Base-by-base conservation (phyloP, 2,329 filamentous ascomycete genomes). In the Colletotrichum sp. region DNA sequence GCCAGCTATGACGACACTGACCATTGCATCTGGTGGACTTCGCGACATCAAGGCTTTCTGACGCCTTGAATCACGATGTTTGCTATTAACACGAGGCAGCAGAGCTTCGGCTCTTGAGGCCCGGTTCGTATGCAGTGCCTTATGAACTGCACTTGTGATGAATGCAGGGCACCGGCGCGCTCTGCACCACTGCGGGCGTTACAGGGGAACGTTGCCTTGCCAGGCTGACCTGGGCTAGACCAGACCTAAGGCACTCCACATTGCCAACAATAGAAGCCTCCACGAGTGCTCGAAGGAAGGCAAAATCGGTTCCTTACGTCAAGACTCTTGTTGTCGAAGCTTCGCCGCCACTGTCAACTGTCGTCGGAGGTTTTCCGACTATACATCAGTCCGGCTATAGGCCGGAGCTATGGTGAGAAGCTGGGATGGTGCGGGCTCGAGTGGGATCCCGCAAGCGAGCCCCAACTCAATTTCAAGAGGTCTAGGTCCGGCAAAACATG, bases 221-320 rank as follows among this genome's bases (percentile, higher is more conserved):
- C 64, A 69, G 74, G 74, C 74, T 76, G 74, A 28, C 43, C 59
- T 60, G 30, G 59, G 34, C 59, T 64, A 34, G 21, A 21, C 74
- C 30, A 72, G 63, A 72, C 61, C 69, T 28, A 63, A 68, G 32
- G 26, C 57, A 48, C 69, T 75, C 70, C 74, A 65, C 59, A 63
- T 34, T 73, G 59, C 73, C 73, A 75, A 75, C 72, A 75, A 75
- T 75, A 75, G 74, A 73, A 73, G 43, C 60, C 64, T 65, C 43
- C 64, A 68, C 48, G 28, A 69, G 48, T 60, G 39, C 63, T 48
- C 24, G 7, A 7, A 48, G 48, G 57, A 36, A 34, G 70, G 24
- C n/a, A 26, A 55, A 30, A 13, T 6, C 12, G 21, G 18, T 59
- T 48, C 59, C 71, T 73, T 69, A 52, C 59, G 59, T 68, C 64